Percentiles rank a stretch among this genome's conserved stretches.
These are phyloP conservation scores for Trametes polyzona DNA, from an alignment of 1,284 basidiomycete species.

Conservation along the genomic window DNA sequence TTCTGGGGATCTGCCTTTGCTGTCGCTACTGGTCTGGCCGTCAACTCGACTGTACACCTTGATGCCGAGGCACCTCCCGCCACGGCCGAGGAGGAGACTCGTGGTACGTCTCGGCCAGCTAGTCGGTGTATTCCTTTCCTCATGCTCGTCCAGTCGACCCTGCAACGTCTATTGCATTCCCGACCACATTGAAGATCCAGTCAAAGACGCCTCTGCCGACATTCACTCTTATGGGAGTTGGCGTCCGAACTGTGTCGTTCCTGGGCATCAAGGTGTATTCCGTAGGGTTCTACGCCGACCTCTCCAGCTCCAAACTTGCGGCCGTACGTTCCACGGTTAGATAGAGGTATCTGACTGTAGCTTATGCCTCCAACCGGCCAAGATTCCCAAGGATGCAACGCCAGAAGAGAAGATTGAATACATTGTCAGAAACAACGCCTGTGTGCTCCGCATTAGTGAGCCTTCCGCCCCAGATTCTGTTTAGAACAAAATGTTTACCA, in stretches of 20 bases:
- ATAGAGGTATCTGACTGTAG: too few relatives aligned
- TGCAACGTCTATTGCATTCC: slow-evolving; percentile 74
- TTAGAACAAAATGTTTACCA: not conserved
- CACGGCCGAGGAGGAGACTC: slow-evolving; percentile 30
- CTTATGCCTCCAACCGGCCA: too few relatives aligned
- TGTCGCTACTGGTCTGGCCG: slow-evolving; percentile 36
- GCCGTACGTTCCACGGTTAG: slow-evolving; percentile 53
- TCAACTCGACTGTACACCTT: slow-evolving; percentile 40
- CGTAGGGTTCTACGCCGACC: slow-evolving; percentile 84
- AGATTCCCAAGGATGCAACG: slow-evolving; percentile 52
- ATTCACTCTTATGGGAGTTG: slow-evolving; percentile 77
- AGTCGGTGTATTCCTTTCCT: not conserved
- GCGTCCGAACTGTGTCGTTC: slow-evolving; percentile 86
- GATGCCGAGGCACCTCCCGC: slow-evolving; percentile 37
- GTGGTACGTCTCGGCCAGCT: slow-evolving; percentile 15
- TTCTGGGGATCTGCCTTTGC: slow-evolving; percentile 41
- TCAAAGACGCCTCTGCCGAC: slow-evolving; percentile 62
- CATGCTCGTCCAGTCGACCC: slow-evolving; percentile 56
- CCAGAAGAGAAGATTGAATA: slow-evolving; percentile 73
- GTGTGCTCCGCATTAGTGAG: slow-evolving; percentile 72
- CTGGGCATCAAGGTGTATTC: slow-evolving; percentile 84
- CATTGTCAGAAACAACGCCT: slow-evolving; percentile 69
- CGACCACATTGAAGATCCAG: slow-evolving; percentile 61
- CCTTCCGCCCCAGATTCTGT: not conserved
- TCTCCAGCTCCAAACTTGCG: slow-evolving; percentile 62